Conservation (phyloP, 257 asterid genomes). For the Knoxia roxburghii region DNA sequence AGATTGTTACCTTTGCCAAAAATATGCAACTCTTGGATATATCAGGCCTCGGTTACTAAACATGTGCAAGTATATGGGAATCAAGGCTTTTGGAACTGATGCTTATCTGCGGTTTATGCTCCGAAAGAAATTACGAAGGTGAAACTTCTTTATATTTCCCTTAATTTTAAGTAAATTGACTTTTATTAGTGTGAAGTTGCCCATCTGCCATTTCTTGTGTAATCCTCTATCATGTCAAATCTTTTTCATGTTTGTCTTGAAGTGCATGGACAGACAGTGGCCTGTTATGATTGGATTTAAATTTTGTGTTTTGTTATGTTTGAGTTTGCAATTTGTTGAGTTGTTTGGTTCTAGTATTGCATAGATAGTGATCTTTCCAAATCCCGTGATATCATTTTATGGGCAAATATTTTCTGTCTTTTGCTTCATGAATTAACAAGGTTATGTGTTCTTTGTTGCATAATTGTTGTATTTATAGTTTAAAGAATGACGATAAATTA, state of each 20-base stretch:
- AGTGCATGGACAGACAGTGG: not conserved
- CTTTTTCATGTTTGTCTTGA: not conserved
- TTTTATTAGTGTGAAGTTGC: too few species aligned
- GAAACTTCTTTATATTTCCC: too few species aligned
- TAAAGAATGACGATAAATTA: constrained; percentile 72
- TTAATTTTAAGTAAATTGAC: too few species aligned
- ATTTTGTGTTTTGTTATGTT: not conserved
- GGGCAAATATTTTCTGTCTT: not conserved
- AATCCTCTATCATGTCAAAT: not conserved
- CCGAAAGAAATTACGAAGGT: constrained; percentile 75
- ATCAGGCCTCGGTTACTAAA: constrained; percentile 83
- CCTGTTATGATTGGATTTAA: not conserved
- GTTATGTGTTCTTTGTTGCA: not conserved
- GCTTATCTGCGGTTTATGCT: constrained; percentile 82
- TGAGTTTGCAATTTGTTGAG: not conserved
- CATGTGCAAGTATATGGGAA: constrained; percentile 98
- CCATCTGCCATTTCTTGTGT: constrained; percentile 19
- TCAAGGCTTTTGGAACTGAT: constrained; percentile 78
- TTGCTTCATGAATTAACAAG: not conserved
- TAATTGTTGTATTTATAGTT: constrained; percentile 30
- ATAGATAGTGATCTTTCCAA: not conserved
- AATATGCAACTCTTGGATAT: constrained; percentile 7
- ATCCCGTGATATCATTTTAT: not conserved
- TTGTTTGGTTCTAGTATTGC: not conserved
- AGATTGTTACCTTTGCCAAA: not conserved